Conservation (phyloP, 73 alveolate genomes). For the Durusdinium trenchii region DNA sequence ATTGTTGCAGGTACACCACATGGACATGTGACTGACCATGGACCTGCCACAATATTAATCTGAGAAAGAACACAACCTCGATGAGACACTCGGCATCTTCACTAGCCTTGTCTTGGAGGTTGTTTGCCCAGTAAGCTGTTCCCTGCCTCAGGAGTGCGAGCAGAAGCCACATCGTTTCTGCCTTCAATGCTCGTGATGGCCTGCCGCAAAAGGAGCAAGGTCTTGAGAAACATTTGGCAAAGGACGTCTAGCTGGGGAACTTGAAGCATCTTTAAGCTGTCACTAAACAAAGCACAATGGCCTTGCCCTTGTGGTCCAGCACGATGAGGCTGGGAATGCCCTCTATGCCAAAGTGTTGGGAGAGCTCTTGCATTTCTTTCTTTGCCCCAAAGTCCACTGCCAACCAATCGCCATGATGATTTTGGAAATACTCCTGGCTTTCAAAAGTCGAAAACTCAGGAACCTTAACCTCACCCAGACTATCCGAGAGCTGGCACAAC, state of each 20-base stretch:
- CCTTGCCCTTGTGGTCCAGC: constrained; percentile 10
- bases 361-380: constrained; percentile 4
- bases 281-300: background rate
- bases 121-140: background rate
- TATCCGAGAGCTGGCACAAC: background rate
- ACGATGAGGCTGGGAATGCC: constrained; percentile 71
- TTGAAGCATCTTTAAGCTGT: background rate
- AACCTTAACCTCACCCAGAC: background rate
- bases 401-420: constrained; percentile 90
- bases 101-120: no score
- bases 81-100: no score
- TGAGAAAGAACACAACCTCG: no score
- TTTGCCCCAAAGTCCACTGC: constrained; percentile 68
- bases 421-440: constrained; percentile 58
- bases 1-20: no score
- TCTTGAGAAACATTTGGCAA: background rate
- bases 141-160: constrained; percentile 36
- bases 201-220: background rate
- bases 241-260: background rate
- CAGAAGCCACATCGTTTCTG: constrained; percentile 63
- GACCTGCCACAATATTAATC: no score
- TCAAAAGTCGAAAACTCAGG: background rate
- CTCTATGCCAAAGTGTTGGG: constrained; percentile 41
- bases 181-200: constrained; percentile 51
- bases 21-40: no score